phyloP scores from a whole-genome alignment of 176 grass and related monocot genomes.

The Themeda triandra region DNA sequence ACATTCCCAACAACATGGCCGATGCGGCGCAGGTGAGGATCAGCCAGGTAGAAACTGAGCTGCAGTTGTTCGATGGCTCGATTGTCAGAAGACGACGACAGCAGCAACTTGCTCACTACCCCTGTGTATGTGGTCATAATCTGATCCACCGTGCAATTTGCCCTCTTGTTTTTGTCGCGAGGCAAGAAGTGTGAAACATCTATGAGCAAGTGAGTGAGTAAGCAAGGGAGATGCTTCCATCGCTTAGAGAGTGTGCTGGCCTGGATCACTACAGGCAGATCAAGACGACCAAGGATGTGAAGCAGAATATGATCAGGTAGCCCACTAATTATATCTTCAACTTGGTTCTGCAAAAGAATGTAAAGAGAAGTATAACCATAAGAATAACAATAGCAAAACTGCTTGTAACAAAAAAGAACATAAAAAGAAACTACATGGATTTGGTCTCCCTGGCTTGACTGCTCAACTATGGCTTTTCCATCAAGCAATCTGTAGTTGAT shows the following conservation, averaged over 20 bases:
- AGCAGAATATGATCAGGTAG: not conserved
- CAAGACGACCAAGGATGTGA: not conserved
- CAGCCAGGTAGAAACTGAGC: constrained; percentile 12
- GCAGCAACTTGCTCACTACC: not conserved
- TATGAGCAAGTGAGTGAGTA: not conserved
- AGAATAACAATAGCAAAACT: not conserved
- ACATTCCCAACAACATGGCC: not conserved
- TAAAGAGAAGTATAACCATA: not conserved
- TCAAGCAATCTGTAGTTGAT: not conserved
- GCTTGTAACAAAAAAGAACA: not conserved
- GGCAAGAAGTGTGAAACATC: not conserved
- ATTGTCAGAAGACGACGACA: not conserved
- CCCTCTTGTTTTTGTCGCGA: not conserved
- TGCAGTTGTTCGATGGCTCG: not conserved
- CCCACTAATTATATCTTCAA: not conserved
- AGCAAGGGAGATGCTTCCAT: not conserved
- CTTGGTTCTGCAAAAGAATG: not conserved
- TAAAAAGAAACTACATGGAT: not conserved
- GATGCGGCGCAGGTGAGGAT: not conserved
- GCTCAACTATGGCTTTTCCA: not conserved
- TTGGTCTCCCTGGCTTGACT: not conserved
- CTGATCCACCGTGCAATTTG: not conserved
- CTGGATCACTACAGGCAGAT: not conserved
- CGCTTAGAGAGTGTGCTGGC: not conserved
- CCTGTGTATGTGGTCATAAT: not conserved